Evolutionary conservation across 2,329 filamentous ascomycete genomes (phyloP).

Genomic region (Diaporthe sp.): DNA sequence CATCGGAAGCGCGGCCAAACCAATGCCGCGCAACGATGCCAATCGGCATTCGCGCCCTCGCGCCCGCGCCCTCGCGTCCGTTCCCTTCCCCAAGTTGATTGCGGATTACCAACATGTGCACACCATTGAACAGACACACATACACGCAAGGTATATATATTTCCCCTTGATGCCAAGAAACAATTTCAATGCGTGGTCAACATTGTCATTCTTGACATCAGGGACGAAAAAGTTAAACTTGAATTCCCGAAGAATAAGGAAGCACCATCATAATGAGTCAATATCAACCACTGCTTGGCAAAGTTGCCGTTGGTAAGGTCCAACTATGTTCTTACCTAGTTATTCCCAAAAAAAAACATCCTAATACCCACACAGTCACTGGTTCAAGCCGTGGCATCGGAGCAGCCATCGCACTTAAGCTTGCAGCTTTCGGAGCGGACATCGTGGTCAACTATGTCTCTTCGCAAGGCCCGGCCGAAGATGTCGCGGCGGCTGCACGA

Average conservation of each 20-base stretch:
- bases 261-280: background rate
- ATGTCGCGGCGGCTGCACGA: constrained; percentile 39
- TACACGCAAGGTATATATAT: background rate
- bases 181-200: background rate
- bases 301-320: constrained; percentile 28
- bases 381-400: constrained; percentile 36
- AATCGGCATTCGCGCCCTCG: constrained; percentile 4
- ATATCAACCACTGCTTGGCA: constrained; percentile 17
- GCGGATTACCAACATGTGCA: background rate
- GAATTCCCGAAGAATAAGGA: background rate
- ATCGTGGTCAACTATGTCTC: constrained; percentile 32
- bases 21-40: background rate
- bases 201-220: background rate
- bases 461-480: constrained; percentile 10
- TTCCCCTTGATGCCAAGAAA: background rate
- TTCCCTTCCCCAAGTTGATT: too few relatives aligned
- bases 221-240: background rate
- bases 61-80: background rate
- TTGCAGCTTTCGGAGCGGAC: constrained; percentile 22
- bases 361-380: constrained; percentile 12
- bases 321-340: background rate
- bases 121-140: background rate
- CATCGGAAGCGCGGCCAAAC: background rate
- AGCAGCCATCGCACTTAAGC: constrained; percentile 31
- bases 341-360: background rate